These are phyloP conservation scores for Rubus parviflorus DNA, from an alignment of 306 rosid genomes.

Conservation along the genomic window DNA sequence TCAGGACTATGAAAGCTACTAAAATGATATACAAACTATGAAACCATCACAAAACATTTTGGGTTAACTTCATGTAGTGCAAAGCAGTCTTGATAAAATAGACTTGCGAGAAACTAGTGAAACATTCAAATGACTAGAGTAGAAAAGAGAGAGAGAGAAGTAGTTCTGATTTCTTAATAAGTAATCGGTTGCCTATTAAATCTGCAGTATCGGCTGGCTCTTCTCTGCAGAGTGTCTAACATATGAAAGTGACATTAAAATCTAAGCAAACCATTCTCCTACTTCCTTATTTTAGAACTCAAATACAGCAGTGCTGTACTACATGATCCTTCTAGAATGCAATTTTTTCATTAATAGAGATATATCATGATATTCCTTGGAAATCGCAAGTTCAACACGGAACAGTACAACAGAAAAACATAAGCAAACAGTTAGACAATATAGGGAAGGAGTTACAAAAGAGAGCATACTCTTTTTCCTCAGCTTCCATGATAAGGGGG, in stretches of 20 bases:
- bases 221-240: background rate
- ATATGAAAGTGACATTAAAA: background rate
- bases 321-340: background rate
- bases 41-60: background rate
- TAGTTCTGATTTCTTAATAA: background rate
- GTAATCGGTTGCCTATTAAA: background rate
- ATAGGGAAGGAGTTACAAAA: slow-evolving; percentile 2
- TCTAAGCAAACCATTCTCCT: background rate
- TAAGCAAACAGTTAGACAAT: background rate
- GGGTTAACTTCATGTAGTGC: background rate
- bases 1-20: slow-evolving; percentile 11
- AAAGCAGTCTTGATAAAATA: background rate
- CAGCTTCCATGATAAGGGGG: slow-evolving; percentile 66
- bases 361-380: background rate
- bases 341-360: background rate
- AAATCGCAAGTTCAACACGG: background rate
- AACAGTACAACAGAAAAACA: slow-evolving; percentile 2
- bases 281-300: background rate
- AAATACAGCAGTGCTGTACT: background rate
- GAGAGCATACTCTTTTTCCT: slow-evolving; percentile 67
- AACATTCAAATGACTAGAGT: background rate
- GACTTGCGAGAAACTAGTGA: background rate
- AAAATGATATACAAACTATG: slow-evolving; percentile 8
- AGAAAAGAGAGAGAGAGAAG: background rate
- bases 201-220: background rate